These are phyloP conservation scores for Tuber aestivum DNA, from an alignment of 495 filamentous ascomycete species.

Conservation along the genomic window DNA sequence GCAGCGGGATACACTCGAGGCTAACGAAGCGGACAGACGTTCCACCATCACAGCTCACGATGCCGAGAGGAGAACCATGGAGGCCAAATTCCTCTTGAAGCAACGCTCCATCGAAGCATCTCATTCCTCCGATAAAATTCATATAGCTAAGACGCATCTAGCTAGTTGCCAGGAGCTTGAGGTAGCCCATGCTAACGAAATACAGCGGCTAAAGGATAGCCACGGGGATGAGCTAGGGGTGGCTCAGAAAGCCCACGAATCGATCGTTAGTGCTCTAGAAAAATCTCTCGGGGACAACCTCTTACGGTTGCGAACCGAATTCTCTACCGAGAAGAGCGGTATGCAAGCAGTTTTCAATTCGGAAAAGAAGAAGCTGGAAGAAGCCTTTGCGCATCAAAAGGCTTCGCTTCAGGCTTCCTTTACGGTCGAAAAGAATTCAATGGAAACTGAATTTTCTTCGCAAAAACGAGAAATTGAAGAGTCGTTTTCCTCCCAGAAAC, in stretches of 20 bases:
- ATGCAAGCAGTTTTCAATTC: constrained; percentile 47
- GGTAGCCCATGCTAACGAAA: constrained; percentile 20
- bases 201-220: constrained; percentile 22
- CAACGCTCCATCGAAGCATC: constrained; percentile 30
- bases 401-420: constrained; percentile 29
- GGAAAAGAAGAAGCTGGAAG: constrained; percentile 35
- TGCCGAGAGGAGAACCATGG: constrained; percentile 31
- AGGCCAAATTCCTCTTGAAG: constrained; percentile 31
- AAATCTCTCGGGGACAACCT: neutral
- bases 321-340: constrained; percentile 42
- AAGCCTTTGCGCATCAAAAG: constrained; percentile 32
- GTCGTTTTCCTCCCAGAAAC: constrained; percentile 34
- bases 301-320: constrained; percentile 15
- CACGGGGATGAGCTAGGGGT: constrained; percentile 25
- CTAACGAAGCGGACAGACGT: constrained; percentile 30
- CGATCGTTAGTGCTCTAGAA: constrained; percentile 33
- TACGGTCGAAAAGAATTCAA: constrained; percentile 29
- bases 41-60: constrained; percentile 29
- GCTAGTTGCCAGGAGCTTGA: constrained; percentile 33
- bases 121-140: constrained; percentile 25
- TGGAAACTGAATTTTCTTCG: constrained; percentile 28
- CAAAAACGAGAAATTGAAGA: constrained; percentile 33
- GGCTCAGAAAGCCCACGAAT: constrained; percentile 21
- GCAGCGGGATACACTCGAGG: constrained; percentile 33
- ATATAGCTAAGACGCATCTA: constrained; percentile 10